These are phyloP conservation scores for Furculomyces boomerangus DNA, from an alignment of 371 early-diverging fungal genomes.

Conservation along the genomic window DNA sequence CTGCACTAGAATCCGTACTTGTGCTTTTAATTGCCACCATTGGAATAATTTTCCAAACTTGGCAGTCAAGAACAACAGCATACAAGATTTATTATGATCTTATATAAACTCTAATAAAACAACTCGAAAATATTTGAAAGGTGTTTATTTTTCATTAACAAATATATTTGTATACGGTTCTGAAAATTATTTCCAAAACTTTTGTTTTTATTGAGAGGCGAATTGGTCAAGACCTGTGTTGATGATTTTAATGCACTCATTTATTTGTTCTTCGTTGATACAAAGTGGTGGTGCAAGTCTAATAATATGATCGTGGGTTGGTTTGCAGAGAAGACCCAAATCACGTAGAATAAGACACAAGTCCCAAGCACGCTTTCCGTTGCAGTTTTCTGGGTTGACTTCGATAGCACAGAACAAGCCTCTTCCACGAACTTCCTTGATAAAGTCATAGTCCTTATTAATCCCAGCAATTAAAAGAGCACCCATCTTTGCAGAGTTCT, in stretches of 20 bases:
- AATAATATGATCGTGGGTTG: slow-evolving; percentile 96
- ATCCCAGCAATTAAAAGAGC: slow-evolving; percentile 62
- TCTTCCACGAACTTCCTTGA: slow-evolving; percentile 74
- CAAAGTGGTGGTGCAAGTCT: slow-evolving; percentile 88
- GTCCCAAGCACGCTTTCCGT: slow-evolving; percentile 88
- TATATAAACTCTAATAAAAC: not conserved
- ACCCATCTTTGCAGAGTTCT: slow-evolving; percentile 57
- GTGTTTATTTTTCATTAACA: not conserved
- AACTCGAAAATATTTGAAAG: too few species aligned
- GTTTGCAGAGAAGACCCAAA: slow-evolving; percentile 88
- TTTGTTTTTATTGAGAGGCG: not conserved
- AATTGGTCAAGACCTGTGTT: slow-evolving; percentile 45
- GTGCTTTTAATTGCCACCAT: not conserved
- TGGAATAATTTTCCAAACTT: slow-evolving; percentile 1
- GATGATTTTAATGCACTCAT: slow-evolving; percentile 67
- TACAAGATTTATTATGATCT: not conserved
- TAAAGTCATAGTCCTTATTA: slow-evolving; percentile 41
- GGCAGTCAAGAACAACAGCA: not conserved
- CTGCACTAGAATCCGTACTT: not conserved
- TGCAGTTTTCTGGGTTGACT: slow-evolving; percentile 64
- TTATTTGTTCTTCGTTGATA: slow-evolving; percentile 77
- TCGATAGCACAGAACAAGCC: slow-evolving; percentile 93
- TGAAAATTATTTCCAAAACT: not conserved
- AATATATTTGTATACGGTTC: not conserved
- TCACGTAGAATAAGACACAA: slow-evolving; percentile 83